These are phyloP conservation scores for Gymnopilus junonius DNA, from an alignment of 768 basidiomycete species.

Conservation along the genomic window DNA sequence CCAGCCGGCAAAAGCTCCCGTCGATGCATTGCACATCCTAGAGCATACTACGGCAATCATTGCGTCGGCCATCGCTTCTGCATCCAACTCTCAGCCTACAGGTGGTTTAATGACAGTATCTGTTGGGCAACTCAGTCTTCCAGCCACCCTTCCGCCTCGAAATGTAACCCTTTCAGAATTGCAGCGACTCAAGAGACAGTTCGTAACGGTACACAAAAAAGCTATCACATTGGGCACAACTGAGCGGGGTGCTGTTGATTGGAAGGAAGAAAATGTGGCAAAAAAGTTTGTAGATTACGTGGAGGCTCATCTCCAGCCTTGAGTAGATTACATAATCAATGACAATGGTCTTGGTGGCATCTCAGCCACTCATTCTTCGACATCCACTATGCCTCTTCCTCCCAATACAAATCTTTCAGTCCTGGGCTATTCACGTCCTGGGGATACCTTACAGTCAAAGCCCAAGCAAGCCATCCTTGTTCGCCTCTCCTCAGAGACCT, in stretches of 20 bases:
- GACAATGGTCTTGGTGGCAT: slow-evolving; percentile 2
- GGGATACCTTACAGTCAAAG: slow-evolving; percentile 57
- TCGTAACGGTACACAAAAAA: slow-evolving; percentile 87
- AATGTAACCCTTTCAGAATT: slow-evolving; percentile 84
- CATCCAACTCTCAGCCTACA: slow-evolving; percentile 43
- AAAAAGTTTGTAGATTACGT: slow-evolving; percentile 72
- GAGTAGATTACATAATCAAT: background rate
- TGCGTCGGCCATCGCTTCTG: slow-evolving; percentile 71
- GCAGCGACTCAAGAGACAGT: slow-evolving; percentile 90
- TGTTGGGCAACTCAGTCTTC: slow-evolving; percentile 45
- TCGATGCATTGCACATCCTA: slow-evolving; percentile 86
- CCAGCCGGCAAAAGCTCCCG: slow-evolving; percentile 82
- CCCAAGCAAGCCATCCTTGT: slow-evolving; percentile 79
- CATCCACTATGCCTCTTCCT: slow-evolving; percentile 70
- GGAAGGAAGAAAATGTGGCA: slow-evolving; percentile 75
- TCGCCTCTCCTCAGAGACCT: slow-evolving; percentile 72
- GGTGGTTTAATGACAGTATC: slow-evolving; percentile 57
- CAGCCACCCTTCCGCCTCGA: slow-evolving; percentile 68
- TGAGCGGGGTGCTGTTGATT: slow-evolving; percentile 77
- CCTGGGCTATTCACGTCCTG: slow-evolving; percentile 58
- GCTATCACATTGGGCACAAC: slow-evolving; percentile 84
- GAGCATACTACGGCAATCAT: slow-evolving; percentile 76
- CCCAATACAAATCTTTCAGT: slow-evolving; percentile 56
- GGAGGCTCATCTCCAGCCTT: slow-evolving; percentile 58
- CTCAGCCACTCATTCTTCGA: slow-evolving; percentile 2